Conservation (phyloP, 129 eudicot genomes). For the Oenanthe sinensis region DNA sequence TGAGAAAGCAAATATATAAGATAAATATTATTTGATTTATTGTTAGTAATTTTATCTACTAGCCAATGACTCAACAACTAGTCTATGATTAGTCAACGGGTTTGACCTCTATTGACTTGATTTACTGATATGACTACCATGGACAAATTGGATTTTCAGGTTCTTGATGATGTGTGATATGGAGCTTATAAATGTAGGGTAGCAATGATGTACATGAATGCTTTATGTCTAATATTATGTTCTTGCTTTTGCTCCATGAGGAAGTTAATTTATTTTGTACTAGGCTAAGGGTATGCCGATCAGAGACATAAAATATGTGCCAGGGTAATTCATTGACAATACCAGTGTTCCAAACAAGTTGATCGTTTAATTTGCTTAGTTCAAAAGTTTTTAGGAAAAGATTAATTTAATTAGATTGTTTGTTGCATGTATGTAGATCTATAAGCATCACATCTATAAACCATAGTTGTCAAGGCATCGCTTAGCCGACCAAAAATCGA, state of each 20-base stretch:
- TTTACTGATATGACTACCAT: too few species aligned
- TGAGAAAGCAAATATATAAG: too few species aligned
- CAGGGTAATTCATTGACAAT: neutral
- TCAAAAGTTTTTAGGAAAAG: neutral
- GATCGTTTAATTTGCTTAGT: neutral
- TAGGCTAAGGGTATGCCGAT: neutral
- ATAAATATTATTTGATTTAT: too few species aligned
- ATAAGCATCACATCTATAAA: neutral
- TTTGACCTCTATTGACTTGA: too few species aligned
- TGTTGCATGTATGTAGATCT: neutral
- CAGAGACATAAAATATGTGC: neutral
- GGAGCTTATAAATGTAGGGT: neutral
- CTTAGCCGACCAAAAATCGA: too few species aligned
- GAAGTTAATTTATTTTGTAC: neutral
- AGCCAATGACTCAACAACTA: too few species aligned
- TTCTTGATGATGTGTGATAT: neutral
- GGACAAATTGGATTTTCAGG: neutral
- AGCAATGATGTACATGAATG: neutral
- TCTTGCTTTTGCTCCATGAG: neutral
- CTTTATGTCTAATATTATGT: neutral
- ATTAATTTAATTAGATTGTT: neutral
- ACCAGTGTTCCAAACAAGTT: neutral
- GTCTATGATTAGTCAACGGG: too few species aligned
- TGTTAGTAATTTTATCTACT: too few species aligned
- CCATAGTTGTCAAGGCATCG: too few species aligned